A percentile compares a stretch with the other conserved stretches of the same genome.
Evolutionary conservation across 352 stramenopile species (phyloP).

Genomic region (Globisporangium middletonii): DNA sequence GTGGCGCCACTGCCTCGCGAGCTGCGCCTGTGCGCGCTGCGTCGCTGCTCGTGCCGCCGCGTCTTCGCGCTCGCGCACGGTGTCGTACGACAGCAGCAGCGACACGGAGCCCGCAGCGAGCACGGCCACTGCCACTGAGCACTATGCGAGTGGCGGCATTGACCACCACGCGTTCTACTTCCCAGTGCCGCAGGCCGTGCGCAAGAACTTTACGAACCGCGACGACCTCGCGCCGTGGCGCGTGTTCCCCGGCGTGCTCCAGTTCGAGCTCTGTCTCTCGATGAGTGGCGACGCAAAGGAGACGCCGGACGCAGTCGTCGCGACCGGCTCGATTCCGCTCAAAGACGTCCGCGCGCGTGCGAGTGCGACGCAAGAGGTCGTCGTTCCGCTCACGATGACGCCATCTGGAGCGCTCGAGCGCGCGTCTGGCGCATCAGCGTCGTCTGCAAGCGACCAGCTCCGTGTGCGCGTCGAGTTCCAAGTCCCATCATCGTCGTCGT

Average conservation of each 20-base stretch:
- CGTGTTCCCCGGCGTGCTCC: slow-evolving; percentile 59
- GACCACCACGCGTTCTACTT: slow-evolving; percentile 85
- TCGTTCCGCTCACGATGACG: slow-evolving; percentile 31
- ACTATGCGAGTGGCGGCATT: slow-evolving; percentile 22
- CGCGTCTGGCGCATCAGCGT: background rate
- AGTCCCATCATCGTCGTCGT: background rate
- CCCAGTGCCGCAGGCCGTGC: slow-evolving; percentile 63
- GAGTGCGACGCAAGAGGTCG: slow-evolving; percentile 30
- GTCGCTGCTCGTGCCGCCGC: slow-evolving; percentile 12
- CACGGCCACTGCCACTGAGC: background rate
- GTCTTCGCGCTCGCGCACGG: too few relatives aligned
- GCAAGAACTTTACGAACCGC: slow-evolving; percentile 72
- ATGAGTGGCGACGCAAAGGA: slow-evolving; percentile 65
- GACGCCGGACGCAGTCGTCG: slow-evolving; percentile 55
- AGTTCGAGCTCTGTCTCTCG: slow-evolving; percentile 74
- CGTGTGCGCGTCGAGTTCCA: slow-evolving; percentile 49
- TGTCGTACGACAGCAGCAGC: slow-evolving; percentile 1
- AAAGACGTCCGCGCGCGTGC: slow-evolving; percentile 21
- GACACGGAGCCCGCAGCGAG: background rate
- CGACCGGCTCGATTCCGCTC: slow-evolving; percentile 44
- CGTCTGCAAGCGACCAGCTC: slow-evolving; percentile 20
- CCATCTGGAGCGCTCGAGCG: slow-evolving; percentile 8
- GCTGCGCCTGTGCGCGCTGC: slow-evolving; percentile 53
- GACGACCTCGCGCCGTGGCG: slow-evolving; percentile 75
- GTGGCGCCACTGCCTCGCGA: slow-evolving; percentile 50